These are phyloP conservation scores for Colletotrichum sp. DNA, from an alignment of 2,329 filamentous ascomycete genomes.

Conservation along the genomic window DNA sequence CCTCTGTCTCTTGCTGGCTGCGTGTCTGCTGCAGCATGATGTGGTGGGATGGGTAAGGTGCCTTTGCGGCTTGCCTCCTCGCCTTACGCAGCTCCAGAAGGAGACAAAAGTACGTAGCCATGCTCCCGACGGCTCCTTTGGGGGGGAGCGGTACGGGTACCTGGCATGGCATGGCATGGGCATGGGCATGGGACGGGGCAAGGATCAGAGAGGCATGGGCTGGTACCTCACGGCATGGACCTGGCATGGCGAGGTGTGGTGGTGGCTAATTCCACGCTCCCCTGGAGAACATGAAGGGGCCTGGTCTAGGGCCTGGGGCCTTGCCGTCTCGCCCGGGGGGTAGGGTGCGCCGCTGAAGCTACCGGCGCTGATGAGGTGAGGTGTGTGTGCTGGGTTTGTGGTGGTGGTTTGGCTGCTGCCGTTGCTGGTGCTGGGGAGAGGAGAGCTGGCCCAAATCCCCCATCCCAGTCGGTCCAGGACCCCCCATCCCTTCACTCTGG, in stretches of 20 bases:
- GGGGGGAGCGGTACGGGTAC: conserved; percentile 14
- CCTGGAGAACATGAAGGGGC: conserved; percentile 11
- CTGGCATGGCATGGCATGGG: conserved; percentile 15
- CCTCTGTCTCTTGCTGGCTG: neutral
- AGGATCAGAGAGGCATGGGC: conserved; percentile 7
- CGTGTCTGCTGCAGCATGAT: neutral
- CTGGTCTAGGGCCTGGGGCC: neutral
- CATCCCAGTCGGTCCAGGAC: neutral
- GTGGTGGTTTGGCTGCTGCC: neutral
- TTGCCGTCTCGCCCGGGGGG: conserved; percentile 9
- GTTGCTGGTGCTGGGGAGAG: neutral
- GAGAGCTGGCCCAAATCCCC: neutral
- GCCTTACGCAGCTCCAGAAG: neutral
- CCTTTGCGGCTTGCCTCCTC: neutral
- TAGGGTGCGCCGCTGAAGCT: neutral
- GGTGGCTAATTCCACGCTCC: conserved; percentile 15
- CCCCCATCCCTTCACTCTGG: conserved; percentile 8
- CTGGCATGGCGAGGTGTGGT: neutral
- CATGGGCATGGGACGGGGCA: conserved; percentile 12
- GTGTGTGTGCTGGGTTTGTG: neutral
- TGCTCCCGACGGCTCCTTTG: neutral
- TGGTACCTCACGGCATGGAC: neutral
- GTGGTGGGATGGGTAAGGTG: conserved; percentile 3
- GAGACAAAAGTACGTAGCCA: neutral
- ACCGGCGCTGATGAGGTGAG: neutral